Evolutionary conservation across 306 rosid species (phyloP), one percentile per base, ranked within the genome.

Genomic region (Cicer arietinum): DNA sequence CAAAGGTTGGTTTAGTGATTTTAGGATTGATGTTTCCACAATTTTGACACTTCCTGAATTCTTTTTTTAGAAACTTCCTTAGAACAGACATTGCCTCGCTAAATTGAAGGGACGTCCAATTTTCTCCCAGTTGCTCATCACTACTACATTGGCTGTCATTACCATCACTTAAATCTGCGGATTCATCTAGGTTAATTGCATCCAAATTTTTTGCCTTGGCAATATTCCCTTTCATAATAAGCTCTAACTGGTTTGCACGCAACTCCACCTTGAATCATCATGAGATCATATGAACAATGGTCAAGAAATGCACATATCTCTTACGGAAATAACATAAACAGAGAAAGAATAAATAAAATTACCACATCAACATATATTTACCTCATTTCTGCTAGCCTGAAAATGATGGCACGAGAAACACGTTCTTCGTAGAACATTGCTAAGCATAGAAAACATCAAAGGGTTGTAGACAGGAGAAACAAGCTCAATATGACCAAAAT

Each of bases 401-500:
- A 91, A 94, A 58, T 67, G 85, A 75, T 78, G 76, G 84, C 98
- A 91, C 58, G 30, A 75, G 77, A 90, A 79, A 82, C 98, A 94
- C 44, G 90, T 87, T 50, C 71, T 74, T 54, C 80, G 86, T 13
- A 91, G 79, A 78, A 89, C 64, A 57, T 42, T 82, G 83, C 84
- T 58, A 54, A 94, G 94, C 73, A 63, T 59, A 52, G 62, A 73
- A 86, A 92, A 87, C 76, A 92, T 80, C 88, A 92, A 62, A 30
- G 98, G 98, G 68, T 92, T 94, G 83, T 90, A 92, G n/a, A 78
- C 75, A 0, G 96, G 87, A 14, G 76, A 76, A 77, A 88, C 85
- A 2, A 94, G 90, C 20, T 92, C 98, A 67, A 94, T 84, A 75
- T 87, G 96, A 61, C 98, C 98, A 73, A 82, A 94, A 87, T 94